phyloP scores from a whole-genome alignment of 169 alveolate genomes.

The Plasmodium malariae region DNA sequence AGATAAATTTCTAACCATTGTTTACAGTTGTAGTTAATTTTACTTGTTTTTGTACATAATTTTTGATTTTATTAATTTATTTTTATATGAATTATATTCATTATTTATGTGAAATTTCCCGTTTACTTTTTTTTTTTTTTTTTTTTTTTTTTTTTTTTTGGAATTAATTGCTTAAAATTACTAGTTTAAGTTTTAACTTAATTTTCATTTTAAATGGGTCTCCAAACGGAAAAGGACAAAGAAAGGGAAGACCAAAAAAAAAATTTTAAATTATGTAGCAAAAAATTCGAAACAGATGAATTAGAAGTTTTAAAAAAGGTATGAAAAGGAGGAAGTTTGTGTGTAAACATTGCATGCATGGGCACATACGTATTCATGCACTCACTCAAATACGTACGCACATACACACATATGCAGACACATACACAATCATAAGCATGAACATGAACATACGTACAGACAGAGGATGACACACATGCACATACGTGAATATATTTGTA shows the following conservation, averaged over 20 bases:
- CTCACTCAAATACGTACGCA: background rate
- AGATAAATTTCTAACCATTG: background rate
- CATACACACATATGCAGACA: background rate
- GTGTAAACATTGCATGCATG: too few relatives aligned
- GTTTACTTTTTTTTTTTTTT: background rate
- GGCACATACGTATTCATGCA: background rate
- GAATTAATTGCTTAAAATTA: constrained; percentile 4
- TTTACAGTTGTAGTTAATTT: background rate
- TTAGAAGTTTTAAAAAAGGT: constrained; percentile 68
- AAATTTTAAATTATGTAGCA: constrained; percentile 63
- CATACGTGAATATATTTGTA: background rate
- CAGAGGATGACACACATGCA: background rate
- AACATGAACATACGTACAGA: background rate
- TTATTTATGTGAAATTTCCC: background rate
- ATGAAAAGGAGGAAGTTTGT: too few relatives aligned
- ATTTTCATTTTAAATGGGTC: constrained; percentile 54
- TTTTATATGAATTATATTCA: background rate
- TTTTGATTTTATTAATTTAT: background rate
- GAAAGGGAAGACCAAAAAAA: constrained; percentile 60
- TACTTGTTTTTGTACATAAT: constrained; percentile 9
- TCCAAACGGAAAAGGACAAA: constrained; percentile 70
- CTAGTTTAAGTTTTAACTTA: background rate
- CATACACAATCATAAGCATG: background rate
- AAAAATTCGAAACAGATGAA: constrained; percentile 73
- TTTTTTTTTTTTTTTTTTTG: constrained; percentile 10